Percentiles rank a stretch among this genome's conserved stretches.
These are phyloP conservation scores for Pelargonium myrrhifolium DNA, from an alignment of 441 rosid species.

Conservation along the genomic window DNA sequence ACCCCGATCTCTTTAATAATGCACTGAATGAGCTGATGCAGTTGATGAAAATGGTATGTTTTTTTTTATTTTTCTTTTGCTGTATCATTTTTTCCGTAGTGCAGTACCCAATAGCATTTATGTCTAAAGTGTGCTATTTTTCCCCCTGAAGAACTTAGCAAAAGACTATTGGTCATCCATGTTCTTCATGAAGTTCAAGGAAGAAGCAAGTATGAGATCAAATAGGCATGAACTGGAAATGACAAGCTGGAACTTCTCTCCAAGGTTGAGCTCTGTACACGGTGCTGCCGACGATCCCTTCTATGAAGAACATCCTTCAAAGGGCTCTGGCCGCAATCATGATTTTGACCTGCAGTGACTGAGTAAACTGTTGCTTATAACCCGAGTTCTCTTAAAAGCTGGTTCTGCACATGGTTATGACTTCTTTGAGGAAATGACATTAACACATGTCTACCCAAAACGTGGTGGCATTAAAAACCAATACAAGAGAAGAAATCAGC, in stretches of 20 bases:
- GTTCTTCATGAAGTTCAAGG: conserved; percentile 75
- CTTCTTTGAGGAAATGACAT: too few species aligned
- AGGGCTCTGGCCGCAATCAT: conserved; percentile 28
- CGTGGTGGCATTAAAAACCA: too few species aligned
- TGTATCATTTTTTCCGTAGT: too few species aligned
- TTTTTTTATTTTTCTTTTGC: neutral
- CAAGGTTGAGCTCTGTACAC: conserved; percentile 67
- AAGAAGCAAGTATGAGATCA: conserved; percentile 44
- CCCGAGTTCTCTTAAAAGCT: too few species aligned
- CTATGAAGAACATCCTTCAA: conserved; percentile 49
- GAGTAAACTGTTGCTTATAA: too few species aligned
- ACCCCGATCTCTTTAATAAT: conserved; percentile 53
- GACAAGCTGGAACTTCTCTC: conserved; percentile 60
- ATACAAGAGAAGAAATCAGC: too few species aligned
- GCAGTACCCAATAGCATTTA: too few species aligned
- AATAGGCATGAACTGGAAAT: conserved; percentile 38
- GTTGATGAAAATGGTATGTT: conserved; percentile 64
- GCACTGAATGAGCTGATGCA: conserved; percentile 69
- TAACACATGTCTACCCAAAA: too few species aligned
- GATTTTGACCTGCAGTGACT: conserved; percentile 11
- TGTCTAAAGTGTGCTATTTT: conserved; percentile 7
- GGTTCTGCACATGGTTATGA: too few species aligned
- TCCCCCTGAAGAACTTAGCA: conserved; percentile 47
- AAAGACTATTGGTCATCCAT: conserved; percentile 88
- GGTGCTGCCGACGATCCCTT: conserved; percentile 71